Evolutionary conservation across 2,329 filamentous ascomycete species (phyloP), one percentile per base, ranked within the genome.

Genomic region (Colletotrichum sublineola): DNA sequence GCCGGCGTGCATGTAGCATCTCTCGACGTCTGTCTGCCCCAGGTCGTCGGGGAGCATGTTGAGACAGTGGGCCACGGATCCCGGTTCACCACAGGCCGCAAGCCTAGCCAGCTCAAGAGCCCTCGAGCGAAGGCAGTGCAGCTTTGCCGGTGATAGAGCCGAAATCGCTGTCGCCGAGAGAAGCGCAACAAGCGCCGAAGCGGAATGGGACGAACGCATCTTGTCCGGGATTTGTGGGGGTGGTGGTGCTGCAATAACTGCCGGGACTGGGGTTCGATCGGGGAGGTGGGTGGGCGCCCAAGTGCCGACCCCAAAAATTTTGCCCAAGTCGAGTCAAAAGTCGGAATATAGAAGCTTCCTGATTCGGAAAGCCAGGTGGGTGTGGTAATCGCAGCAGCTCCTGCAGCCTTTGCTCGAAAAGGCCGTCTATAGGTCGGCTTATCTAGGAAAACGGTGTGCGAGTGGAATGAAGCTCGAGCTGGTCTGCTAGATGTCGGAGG

Each of bases 31-130:
- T 24, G 72, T 65, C 18, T 77, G 63, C 58, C 77, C 75, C 69
- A 81, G 75, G 74, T 78, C 73, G 65, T 76, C 62, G 18, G 80
- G 73, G 40, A 82, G 79, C 44, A 77, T 74, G 12, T 76, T 72
- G 62, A 89, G 80, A 78, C 87, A 89, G 75, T 80, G 71, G 63
- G 79, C 77, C 74, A 88, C 80, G 50, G 82, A 80, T 68, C 78
- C 79, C 68, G 78, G 77, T 75, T 86, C 78, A 58, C 85, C 86
- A 77, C 87, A 88, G 65, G 80, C 80, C 18, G 85, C 80, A 50
- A 79, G 77, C 20, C 69, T 74, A 58, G 84, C 83, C 61, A 88
- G 80, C 62, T 83, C 79, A 33, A 74, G 67, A 73, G 82, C 80
- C 74, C 83, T 79, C 64, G 77, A 73, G 62, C 78, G 77, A 66